Evolutionary conservation across 1,284 basidiomycete species (phyloP).

Genomic region (Ganoderma leucocontextum): DNA sequence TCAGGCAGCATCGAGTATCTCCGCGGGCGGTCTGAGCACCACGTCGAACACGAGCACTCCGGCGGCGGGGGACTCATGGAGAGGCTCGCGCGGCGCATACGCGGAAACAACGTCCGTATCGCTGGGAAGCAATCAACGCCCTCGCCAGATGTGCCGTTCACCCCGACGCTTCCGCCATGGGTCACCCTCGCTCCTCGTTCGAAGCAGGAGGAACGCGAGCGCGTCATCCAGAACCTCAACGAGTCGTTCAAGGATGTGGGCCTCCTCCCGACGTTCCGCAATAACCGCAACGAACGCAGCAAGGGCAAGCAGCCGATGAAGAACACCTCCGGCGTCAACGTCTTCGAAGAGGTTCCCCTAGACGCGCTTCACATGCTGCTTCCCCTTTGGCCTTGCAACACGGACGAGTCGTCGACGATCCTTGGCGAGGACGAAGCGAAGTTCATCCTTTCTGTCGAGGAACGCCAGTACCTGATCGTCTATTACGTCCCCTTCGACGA

Average conservation of each 20-base stretch:
- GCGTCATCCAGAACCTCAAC: constrained; percentile 73
- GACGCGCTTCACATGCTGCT: constrained; percentile 82
- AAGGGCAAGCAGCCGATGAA: constrained; percentile 44
- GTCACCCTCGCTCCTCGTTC: constrained; percentile 66
- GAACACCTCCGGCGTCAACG: constrained; percentile 45
- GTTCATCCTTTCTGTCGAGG: constrained; percentile 53
- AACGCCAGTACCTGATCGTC: constrained; percentile 75
- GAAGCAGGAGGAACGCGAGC: constrained; percentile 71
- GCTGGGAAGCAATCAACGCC: constrained; percentile 32
- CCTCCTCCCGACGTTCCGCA: constrained; percentile 63
- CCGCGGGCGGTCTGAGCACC: constrained; percentile 44
- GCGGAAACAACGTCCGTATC: constrained; percentile 35
- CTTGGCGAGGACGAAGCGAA: constrained; percentile 44
- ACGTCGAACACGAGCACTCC: constrained; percentile 37
- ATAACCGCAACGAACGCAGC: constrained; percentile 36
- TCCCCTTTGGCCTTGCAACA: constrained; percentile 83
- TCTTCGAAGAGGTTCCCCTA: constrained; percentile 69
- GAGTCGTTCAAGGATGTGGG: constrained; percentile 82
- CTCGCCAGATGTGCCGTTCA: constrained; percentile 41
- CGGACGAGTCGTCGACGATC: constrained; percentile 52
- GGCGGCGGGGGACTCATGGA: constrained; percentile 33
- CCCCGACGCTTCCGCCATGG: constrained; percentile 64
- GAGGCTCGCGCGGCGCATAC: constrained; percentile 36
- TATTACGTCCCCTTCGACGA: constrained; percentile 68
- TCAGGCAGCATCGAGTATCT: constrained; percentile 63